A percentile compares a stretch with the other conserved stretches of the same genome.
Conservation (phyloP, 2,329 filamentous ascomycete species). For the Fusarium praegraminearum region DNA sequence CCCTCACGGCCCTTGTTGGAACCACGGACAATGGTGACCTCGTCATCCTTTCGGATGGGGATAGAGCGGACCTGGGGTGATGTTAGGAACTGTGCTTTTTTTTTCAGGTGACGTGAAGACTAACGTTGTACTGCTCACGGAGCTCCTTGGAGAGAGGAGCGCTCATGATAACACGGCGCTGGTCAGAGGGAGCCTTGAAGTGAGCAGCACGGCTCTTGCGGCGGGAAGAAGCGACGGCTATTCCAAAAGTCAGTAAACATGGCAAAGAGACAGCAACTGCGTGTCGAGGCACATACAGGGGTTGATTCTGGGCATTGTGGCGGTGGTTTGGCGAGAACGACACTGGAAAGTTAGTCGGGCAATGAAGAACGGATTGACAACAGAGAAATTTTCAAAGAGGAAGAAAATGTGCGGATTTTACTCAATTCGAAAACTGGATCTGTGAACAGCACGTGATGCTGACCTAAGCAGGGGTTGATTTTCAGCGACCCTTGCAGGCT, state of each 20-base stretch:
- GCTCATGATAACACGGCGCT: constrained; percentile 97
- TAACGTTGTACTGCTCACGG: constrained; percentile 98
- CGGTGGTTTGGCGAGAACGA: constrained; percentile 48
- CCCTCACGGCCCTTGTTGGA: constrained; percentile 98
- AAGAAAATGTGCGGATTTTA: constrained; percentile 50
- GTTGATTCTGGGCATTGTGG: constrained; percentile 80
- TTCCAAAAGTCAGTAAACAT: neutral
- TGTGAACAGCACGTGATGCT: constrained; percentile 51
- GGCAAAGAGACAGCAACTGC: neutral
- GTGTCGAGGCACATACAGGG: constrained; percentile 58
- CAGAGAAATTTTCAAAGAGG: constrained; percentile 14
- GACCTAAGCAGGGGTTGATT: constrained; percentile 11
- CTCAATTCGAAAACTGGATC: constrained; percentile 14
- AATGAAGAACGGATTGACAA: constrained; percentile 42
- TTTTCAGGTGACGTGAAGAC: constrained; percentile 47
- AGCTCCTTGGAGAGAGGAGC: constrained; percentile 96
- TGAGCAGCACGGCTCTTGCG: constrained; percentile 99
- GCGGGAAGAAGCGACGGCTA: constrained; percentile 80
- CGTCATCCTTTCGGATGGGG: constrained; percentile 97
- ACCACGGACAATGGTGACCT: constrained; percentile 92
- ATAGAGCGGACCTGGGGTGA: constrained; percentile 83
- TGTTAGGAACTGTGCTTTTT: constrained; percentile 12
- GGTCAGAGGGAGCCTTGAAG: constrained; percentile 94
- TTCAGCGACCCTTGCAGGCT: neutral
- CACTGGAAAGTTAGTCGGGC: constrained; percentile 47